Evolutionary conservation across 306 rosid species (phyloP), one percentile per base, ranked within the genome.

Genomic region (Crataegus laevigata): DNA sequence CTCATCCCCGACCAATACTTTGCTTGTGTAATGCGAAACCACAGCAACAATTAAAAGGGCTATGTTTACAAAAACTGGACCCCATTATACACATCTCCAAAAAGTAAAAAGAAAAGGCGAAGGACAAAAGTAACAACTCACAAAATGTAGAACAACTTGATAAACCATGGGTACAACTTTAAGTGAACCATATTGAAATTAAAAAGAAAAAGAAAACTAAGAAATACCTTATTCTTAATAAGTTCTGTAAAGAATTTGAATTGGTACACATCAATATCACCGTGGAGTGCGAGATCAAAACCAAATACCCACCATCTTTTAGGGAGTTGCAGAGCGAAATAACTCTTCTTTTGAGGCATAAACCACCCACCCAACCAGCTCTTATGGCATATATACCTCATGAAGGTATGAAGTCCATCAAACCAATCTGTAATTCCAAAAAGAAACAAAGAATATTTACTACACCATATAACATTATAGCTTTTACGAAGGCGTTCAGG

Each of bases 321-420:
- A 57, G 99, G 99, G 72, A 94, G 97, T 82, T 92, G 88, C 85
- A 94, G 82, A 75, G 99, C 99, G 72, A 94, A 94, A 77, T 92
- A 94, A 87, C 99, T 94, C 91, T 89, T 94, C 84, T 83, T 94
- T 81, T 94, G 99, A 66, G 96, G 97, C 93, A 94, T 90, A 72
- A 92, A 87, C 99, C 99, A 94, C 79, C 99, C 99, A 59, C 99
- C 99, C 87, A 94, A 88, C 99, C 99, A 94, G 85, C 83, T 92
- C 84, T 87, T 92, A 77, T 92, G 93, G 81, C 97, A 94, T 79
- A 94, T 88, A 79, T 83, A 90, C 91, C 97, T 86, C 93, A 94
- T 94, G 82, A 92, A 94, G 58, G 99, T 94, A 80, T 94, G 82
- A 43, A 94, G 97, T 73, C 99, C 99, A 83, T 94, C 99, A 73